Evolutionary conservation across 345 rosid species (phyloP).

Genomic region (Salix viminalis): DNA sequence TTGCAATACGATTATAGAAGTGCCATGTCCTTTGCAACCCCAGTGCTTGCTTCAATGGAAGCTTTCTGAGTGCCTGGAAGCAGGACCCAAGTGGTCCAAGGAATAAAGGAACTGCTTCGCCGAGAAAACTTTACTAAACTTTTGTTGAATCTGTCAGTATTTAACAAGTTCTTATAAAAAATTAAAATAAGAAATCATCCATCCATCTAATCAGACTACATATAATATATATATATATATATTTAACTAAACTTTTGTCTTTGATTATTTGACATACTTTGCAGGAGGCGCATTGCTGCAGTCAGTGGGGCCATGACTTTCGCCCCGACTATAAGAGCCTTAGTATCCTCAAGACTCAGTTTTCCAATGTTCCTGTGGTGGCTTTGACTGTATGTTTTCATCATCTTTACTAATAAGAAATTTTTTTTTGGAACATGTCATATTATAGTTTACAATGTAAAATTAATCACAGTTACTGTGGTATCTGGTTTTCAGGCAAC

Average conservation of each 20-base stretch:
- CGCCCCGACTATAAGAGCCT: constrained; percentile 97
- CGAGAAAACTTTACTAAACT: too few relatives aligned
- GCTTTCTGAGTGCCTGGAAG: too few relatives aligned
- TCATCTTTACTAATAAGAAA: background rate
- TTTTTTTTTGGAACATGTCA: background rate
- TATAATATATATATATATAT: too few relatives aligned
- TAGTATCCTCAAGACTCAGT: constrained; percentile 86
- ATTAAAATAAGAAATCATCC: too few relatives aligned
- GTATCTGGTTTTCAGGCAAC: constrained; percentile 63
- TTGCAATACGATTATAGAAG: too few relatives aligned
- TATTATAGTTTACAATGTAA: background rate
- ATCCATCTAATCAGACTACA: too few relatives aligned
- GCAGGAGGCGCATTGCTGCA: constrained; percentile 99
- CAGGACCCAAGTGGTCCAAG: too few relatives aligned
- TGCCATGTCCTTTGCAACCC: too few relatives aligned
- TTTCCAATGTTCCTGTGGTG: constrained; percentile 75
- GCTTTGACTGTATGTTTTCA: constrained; percentile 77
- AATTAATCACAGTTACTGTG: constrained; percentile 10
- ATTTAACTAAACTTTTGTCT: background rate
- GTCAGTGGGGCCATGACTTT: constrained; percentile 99
- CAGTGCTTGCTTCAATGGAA: too few relatives aligned
- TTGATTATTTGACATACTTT: constrained; percentile 25
- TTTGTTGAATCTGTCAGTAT: too few relatives aligned
- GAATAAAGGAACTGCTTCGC: too few relatives aligned
- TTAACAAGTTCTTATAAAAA: too few relatives aligned